Evolutionary conservation across 345 rosid genomes (phyloP).

Genomic region (Rhodamnia argentea): DNA sequence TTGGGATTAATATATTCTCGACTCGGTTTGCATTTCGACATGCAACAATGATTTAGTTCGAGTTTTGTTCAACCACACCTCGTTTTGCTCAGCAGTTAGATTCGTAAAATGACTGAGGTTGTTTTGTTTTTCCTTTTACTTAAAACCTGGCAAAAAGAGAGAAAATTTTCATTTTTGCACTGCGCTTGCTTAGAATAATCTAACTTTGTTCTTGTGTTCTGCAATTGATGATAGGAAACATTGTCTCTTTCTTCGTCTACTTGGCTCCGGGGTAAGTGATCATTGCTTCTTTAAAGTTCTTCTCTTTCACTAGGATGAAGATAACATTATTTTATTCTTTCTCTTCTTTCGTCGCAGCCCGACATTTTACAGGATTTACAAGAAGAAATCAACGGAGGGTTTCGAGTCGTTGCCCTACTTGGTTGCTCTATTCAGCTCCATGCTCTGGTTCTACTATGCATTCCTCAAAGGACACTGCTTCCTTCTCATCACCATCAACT

Average conservation of each 20-base stretch:
- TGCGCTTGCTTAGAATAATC: not conserved
- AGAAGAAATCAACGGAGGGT: constrained; percentile 61
- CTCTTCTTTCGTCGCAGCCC: constrained; percentile 28
- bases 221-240: constrained; percentile 44
- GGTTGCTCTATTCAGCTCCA: constrained; percentile 79
- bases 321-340: not conserved
- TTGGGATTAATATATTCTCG: not conserved
- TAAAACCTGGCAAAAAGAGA: not conserved
- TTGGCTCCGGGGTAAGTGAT: constrained; percentile 80
- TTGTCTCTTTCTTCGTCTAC: constrained; percentile 57
- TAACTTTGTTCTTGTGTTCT: not conserved
- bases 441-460: constrained; percentile 93
- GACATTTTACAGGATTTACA: constrained; percentile 65
- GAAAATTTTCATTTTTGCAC: not conserved
- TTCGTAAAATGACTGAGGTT: not conserved
- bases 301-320: not conserved
- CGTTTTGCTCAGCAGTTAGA: not conserved
- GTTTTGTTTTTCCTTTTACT: not conserved
- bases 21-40: not conserved
- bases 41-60: not conserved
- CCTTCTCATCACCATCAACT: constrained; percentile 79
- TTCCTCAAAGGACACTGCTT: constrained; percentile 39
- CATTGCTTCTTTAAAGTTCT: not conserved
- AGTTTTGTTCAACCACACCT: not conserved
- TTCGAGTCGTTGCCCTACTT: constrained; percentile 79